phyloP scores from a whole-genome alignment of 345 rosid genomes.

The Populus alba region DNA sequence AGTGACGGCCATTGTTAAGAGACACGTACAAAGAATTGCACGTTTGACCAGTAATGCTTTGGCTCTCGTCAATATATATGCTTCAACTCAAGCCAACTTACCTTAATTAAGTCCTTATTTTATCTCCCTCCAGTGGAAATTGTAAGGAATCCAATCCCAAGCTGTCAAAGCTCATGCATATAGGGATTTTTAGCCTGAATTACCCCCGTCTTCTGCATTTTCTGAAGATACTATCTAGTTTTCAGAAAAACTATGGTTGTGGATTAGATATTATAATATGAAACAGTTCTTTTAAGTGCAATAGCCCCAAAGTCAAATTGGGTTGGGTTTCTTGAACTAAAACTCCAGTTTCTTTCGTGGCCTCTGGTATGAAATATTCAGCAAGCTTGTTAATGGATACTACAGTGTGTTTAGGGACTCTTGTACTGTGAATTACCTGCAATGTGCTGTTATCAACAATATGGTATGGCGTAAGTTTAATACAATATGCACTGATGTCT shows the following conservation, averaged over 20 bases:
- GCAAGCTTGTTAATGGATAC: neutral
- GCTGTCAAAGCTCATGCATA: neutral
- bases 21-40: constrained; percentile 37
- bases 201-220: neutral
- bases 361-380: neutral
- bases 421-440: no score
- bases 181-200: neutral
- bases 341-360: neutral
- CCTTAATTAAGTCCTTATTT: constrained; percentile 1
- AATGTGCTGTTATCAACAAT: no score
- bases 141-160: neutral
- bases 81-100: constrained; percentile 23
- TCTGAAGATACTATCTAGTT: neutral
- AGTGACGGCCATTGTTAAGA: constrained; percentile 36
- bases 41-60: constrained; percentile 59
- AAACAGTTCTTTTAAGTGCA: neutral
- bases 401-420: neutral
- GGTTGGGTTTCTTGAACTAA: neutral
- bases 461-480: no score
- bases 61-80: constrained; percentile 47
- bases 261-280: neutral
- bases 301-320: neutral
- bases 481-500: no score
- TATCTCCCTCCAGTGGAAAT: neutral
- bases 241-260: neutral